Conservation (phyloP, 139 green algal species). For the Coelastrella sp. region DNA sequence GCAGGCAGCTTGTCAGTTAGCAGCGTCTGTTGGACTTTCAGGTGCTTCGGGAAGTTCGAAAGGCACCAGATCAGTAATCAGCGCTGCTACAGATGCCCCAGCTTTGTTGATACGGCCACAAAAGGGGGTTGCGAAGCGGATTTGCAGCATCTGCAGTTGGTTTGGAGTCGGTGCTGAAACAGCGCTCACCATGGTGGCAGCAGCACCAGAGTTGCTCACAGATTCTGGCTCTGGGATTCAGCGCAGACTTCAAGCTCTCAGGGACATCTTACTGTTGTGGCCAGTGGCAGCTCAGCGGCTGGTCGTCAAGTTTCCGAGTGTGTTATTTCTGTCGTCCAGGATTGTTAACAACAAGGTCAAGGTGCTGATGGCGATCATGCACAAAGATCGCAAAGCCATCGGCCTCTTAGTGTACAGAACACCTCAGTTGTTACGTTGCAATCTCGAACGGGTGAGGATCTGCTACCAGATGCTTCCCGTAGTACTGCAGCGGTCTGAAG, state of each 20-base stretch:
- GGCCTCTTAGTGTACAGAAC: conserved; percentile 43
- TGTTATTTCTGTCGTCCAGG: conserved; percentile 40
- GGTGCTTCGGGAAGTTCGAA: neutral
- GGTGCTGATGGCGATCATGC: conserved; percentile 57
- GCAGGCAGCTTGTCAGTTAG: conserved; percentile 25
- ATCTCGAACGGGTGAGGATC: conserved; percentile 32
- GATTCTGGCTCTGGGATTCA: conserved; percentile 38
- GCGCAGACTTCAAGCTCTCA: conserved; percentile 39
- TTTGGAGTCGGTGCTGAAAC: conserved; percentile 9
- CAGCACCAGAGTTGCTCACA: conserved; percentile 50
- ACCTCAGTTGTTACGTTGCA: conserved; percentile 47
- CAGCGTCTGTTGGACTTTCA: conserved; percentile 24
- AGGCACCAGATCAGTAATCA: neutral
- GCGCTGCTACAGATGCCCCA: conserved; percentile 11
- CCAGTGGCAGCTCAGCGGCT: conserved; percentile 36
- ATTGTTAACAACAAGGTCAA: conserved; percentile 57
- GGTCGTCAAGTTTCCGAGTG: conserved; percentile 26
- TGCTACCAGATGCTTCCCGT: conserved; percentile 45
- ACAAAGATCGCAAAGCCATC: conserved; percentile 50
- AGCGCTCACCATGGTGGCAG: conserved; percentile 41
- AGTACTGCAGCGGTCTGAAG: conserved; percentile 40
- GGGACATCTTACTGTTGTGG: conserved; percentile 37
- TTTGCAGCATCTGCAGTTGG: conserved; percentile 1
- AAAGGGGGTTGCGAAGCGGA: neutral
- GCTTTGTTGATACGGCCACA: conserved; percentile 42